Conservation (phyloP, 345 rosid species). For the Salix dunnii region DNA sequence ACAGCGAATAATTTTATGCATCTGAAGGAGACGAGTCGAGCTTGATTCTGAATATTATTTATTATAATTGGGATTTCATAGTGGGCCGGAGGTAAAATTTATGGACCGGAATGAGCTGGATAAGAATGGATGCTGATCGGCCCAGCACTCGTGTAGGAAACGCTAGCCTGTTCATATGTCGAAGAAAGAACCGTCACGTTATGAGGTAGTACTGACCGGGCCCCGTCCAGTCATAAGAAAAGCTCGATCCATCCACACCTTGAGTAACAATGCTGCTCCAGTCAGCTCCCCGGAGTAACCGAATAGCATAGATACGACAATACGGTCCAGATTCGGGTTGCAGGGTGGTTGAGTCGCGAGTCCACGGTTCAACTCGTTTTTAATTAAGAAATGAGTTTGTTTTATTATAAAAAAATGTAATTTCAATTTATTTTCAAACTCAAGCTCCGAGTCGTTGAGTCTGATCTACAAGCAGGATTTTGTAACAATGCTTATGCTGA, state of each 20-base stretch:
- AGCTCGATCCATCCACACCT: neutral
- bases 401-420: no score
- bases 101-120: neutral
- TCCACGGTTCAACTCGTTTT: no score
- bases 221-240: neutral
- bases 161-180: no score
- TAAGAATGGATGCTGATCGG: neutral
- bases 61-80: neutral
- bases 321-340: no score
- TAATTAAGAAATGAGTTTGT: no score
- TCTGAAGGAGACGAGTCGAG: neutral
- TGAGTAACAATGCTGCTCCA: neutral
- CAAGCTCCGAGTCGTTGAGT: no score
- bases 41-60: neutral
- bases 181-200: no score
- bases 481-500: no score
- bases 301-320: no score
- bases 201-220: neutral
- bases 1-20: neutral
- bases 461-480: no score
- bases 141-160: neutral
- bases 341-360: no score
- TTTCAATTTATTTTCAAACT: no score
- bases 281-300: neutral
- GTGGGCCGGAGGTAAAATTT: neutral